Percentiles rank a stretch among this genome's conserved stretches.
Conservation (phyloP, 306 rosid genomes). For the Acacia acuminata region DNA sequence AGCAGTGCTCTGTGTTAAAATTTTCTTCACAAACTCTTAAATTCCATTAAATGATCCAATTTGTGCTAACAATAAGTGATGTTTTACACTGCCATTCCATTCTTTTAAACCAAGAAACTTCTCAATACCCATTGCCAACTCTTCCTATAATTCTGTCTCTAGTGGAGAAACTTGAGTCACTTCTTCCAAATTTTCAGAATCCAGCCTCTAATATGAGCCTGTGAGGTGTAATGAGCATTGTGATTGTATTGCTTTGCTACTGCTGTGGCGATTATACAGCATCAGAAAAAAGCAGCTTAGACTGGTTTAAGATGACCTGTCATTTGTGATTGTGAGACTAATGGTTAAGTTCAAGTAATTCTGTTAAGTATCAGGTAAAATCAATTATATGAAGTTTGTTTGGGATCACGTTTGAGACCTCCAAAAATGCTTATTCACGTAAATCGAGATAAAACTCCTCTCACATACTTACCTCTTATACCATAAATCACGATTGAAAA, state of each 20-base stretch:
- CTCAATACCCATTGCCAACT: background rate
- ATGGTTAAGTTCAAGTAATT: background rate
- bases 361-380: background rate
- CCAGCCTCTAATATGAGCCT: background rate
- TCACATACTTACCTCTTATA: no score
- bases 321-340: background rate
- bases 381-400: background rate
- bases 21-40: background rate
- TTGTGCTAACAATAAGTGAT: background rate
- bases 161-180: background rate
- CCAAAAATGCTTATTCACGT: no score
- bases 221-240: background rate
- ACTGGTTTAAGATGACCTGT: background rate
- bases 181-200: background rate
- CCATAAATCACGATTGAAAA: no score
- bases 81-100: background rate
- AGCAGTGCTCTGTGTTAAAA: background rate
- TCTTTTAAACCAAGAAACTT: background rate
- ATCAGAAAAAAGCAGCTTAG: background rate
- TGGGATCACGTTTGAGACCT: no score
- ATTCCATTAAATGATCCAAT: background rate
- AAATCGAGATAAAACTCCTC: no score
- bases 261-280: background rate
- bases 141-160: background rate
- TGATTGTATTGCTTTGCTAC: background rate